A percentile compares a stretch with the other conserved stretches of the same genome.
These are phyloP conservation scores for Tubosaeta brunneosetosa DNA, from an alignment of 768 basidiomycete species.

Conservation along the genomic window DNA sequence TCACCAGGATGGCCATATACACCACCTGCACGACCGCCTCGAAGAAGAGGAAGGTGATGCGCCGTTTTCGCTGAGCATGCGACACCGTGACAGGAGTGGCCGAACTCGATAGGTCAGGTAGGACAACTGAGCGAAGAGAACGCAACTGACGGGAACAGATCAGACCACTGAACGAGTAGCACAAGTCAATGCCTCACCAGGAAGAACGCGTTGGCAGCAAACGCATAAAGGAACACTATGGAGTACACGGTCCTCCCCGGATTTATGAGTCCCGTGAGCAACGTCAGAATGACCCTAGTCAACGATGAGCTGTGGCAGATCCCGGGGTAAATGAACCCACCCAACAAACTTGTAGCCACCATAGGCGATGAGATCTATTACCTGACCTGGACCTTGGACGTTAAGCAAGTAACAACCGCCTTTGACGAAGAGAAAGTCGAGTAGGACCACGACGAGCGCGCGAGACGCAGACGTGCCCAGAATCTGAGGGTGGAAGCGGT, in stretches of 20 bases:
- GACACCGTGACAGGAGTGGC: slow-evolving; percentile 54
- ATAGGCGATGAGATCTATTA: slow-evolving; percentile 84
- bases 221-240: slow-evolving; percentile 76
- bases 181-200: slow-evolving; percentile 50
- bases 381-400: slow-evolving; percentile 66
- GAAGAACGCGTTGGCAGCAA: slow-evolving; percentile 91
- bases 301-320: neutral
- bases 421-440: slow-evolving; percentile 88
- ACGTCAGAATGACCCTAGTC: slow-evolving; percentile 75
- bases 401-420: slow-evolving; percentile 92
- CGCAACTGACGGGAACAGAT: slow-evolving; percentile 62
- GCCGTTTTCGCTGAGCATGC: slow-evolving; percentile 72
- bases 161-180: neutral
- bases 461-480: slow-evolving; percentile 84
- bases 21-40: slow-evolving; percentile 78
- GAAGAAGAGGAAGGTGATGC: slow-evolving; percentile 86
- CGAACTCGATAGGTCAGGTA: slow-evolving; percentile 65
- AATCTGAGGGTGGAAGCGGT: slow-evolving; percentile 82
- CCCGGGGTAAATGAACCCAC: slow-evolving; percentile 37
- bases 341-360: slow-evolving; percentile 98
- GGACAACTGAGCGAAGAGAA: slow-evolving; percentile 85
- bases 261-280: slow-evolving; percentile 67
- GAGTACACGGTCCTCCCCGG: slow-evolving; percentile 60
- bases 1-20: slow-evolving; percentile 82
- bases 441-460: slow-evolving; percentile 75